Evolutionary conservation across 306 rosid genomes (phyloP).

Genomic region (Boehmeria nivea): DNA sequence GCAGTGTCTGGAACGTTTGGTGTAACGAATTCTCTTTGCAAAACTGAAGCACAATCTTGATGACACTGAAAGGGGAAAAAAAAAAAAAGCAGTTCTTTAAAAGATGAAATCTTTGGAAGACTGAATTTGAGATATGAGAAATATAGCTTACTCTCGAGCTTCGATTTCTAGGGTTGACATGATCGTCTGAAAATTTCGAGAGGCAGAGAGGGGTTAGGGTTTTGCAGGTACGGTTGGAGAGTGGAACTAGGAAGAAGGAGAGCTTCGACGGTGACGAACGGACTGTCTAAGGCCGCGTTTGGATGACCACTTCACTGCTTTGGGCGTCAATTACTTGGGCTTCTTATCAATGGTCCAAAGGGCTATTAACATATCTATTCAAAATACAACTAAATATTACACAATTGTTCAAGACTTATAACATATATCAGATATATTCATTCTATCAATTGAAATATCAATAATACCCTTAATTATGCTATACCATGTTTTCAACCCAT

Average conservation of each 20-base stretch:
- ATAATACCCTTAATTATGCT: no score
- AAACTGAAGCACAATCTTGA: conserved; percentile 96
- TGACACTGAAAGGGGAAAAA: conserved; percentile 55
- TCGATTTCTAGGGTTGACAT: conserved; percentile 98
- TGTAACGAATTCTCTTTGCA: conserved; percentile 94
- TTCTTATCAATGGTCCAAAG: no score
- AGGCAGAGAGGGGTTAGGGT: conserved; percentile 19
- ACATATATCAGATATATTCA: no score
- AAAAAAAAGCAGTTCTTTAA: not conserved
- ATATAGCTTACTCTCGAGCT: conserved; percentile 75
- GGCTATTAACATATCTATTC: no score
- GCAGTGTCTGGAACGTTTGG: conserved; percentile 83
- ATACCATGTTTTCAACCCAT: no score
- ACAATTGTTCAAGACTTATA: no score
- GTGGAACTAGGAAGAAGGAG: not conserved
- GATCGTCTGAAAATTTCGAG: not conserved
- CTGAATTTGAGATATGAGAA: no score
- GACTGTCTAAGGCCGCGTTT: not conserved
- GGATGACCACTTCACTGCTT: not conserved
- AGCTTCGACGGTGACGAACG: not conserved
- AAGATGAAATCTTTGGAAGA: no score
- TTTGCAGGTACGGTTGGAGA: not conserved
- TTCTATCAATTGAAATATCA: no score
- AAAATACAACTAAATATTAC: no score
- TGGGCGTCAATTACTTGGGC: not conserved